These are phyloP conservation scores for Rhizopogon roseolus DNA, from an alignment of 768 basidiomycete genomes.

Conservation along the genomic window DNA sequence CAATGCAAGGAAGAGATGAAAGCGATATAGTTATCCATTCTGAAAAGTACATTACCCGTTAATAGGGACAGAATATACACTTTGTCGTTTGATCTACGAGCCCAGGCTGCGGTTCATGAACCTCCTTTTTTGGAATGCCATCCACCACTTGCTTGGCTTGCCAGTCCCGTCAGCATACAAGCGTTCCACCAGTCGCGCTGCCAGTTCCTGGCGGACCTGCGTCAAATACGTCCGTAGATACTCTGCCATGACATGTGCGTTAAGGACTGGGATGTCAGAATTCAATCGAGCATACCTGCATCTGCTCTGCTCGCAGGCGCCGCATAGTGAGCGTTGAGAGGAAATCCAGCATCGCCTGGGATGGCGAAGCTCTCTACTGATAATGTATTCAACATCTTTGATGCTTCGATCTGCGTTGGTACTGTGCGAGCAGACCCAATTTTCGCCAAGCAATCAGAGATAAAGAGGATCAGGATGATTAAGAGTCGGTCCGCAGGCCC, in stretches of 20 bases:
- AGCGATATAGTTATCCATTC: slow-evolving; percentile 15
- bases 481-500: slow-evolving; percentile 93
- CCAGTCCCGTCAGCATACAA: slow-evolving; percentile 91
- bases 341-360: slow-evolving; percentile 94
- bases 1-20: slow-evolving; percentile 65
- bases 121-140: slow-evolving; percentile 97
- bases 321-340: slow-evolving; percentile 89
- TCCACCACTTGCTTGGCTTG: slow-evolving; percentile 99
- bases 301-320: slow-evolving; percentile 72
- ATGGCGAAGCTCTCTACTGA: slow-evolving; percentile 92
- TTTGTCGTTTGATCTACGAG: slow-evolving; percentile 33
- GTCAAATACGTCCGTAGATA: slow-evolving; percentile 86
- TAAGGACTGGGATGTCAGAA: neutral
- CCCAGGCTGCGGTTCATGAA: slow-evolving; percentile 92
- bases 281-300: slow-evolving; percentile 53
- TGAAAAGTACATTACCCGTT: slow-evolving; percentile 17
- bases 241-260: slow-evolving; percentile 43
- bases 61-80: slow-evolving; percentile 10
- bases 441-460: slow-evolving; percentile 95
- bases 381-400: slow-evolving; percentile 84
- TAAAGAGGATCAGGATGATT: slow-evolving; percentile 95
- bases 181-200: slow-evolving; percentile 77
- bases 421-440: slow-evolving; percentile 67
- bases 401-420: slow-evolving; percentile 78
- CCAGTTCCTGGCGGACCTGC: slow-evolving; percentile 91